A percentile compares a stretch with the other conserved stretches of the same genome.
Evolutionary conservation across 306 rosid genomes (phyloP).

Genomic region (Albizia julibrissin): DNA sequence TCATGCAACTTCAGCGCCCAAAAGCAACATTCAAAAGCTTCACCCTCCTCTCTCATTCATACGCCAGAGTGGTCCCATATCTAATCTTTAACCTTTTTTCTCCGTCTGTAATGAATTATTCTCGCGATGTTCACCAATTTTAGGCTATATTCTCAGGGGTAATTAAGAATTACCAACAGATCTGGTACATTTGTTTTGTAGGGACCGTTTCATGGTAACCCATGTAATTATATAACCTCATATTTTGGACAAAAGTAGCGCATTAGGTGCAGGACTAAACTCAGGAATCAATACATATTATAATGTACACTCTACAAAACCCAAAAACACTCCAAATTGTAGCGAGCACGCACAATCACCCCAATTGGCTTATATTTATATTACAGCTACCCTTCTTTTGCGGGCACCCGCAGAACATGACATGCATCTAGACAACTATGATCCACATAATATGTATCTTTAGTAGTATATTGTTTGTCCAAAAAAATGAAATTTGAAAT

Average conservation of each 20-base stretch:
- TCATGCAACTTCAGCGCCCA: background rate
- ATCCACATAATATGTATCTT: background rate
- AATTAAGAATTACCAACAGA: background rate
- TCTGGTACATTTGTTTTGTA: constrained; percentile 15
- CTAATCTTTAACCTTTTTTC: too few species aligned
- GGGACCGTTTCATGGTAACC: constrained; percentile 28
- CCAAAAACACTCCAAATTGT: constrained; percentile 32
- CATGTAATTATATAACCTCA: background rate
- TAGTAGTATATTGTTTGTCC: background rate
- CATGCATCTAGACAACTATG: constrained; percentile 30
- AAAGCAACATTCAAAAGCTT: background rate
- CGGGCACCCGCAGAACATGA: constrained; percentile 35
- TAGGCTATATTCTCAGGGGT: background rate
- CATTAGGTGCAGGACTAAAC: constrained; percentile 24
- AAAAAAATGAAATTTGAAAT: background rate
- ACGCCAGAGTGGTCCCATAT: background rate
- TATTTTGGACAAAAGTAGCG: background rate
- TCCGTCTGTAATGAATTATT: too few species aligned
- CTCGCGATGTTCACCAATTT: background rate
- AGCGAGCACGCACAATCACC: constrained; percentile 39
- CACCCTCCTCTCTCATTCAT: background rate
- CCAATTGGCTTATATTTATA: constrained; percentile 27
- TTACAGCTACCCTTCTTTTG: constrained; percentile 28
- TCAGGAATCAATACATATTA: constrained; percentile 19
- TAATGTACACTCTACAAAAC: constrained; percentile 47